Percentiles rank a stretch among this genome's conserved stretches.
phyloP scores from a whole-genome alignment of 305 asterid genomes.

The Salvia sclarea region DNA sequence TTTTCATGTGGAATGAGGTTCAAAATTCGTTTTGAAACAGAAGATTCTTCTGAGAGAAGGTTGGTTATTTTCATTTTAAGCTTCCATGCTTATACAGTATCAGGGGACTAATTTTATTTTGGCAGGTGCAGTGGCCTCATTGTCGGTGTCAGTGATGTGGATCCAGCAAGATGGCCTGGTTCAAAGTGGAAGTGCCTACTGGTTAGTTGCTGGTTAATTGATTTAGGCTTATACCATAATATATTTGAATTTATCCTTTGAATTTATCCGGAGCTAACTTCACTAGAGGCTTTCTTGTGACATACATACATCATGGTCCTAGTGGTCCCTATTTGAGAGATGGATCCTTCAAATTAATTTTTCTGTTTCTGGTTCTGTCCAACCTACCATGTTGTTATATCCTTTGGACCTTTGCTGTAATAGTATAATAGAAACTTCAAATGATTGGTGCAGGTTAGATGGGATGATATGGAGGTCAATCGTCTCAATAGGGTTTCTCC shows the following conservation, averaged over 20 bases:
- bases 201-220: conserved; percentile 44
- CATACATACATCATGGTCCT: background rate
- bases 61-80: conserved; percentile 28
- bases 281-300: background rate
- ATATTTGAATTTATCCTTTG: background rate
- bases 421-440: conserved; percentile 13
- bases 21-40: conserved; percentile 79
- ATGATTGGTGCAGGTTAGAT: conserved; percentile 68
- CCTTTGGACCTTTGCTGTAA: background rate
- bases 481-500: conserved; percentile 86
- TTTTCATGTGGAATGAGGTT: conserved; percentile 87
- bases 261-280: background rate
- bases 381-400: background rate
- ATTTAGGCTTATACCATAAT: background rate
- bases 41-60: conserved; percentile 96
- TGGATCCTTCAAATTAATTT: background rate
- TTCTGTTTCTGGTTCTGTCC: background rate
- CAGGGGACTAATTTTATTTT: conserved; percentile 25
- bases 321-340: conserved; percentile 6
- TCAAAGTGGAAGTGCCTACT: conserved; percentile 91
- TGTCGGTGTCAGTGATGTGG: conserved; percentile 71
- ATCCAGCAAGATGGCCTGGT: conserved; percentile 90
- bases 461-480: conserved; percentile 80
- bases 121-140: conserved; percentile 77
- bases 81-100: background rate